Conservation (phyloP, 345 rosid genomes). For the Melastoma malabathricum region DNA sequence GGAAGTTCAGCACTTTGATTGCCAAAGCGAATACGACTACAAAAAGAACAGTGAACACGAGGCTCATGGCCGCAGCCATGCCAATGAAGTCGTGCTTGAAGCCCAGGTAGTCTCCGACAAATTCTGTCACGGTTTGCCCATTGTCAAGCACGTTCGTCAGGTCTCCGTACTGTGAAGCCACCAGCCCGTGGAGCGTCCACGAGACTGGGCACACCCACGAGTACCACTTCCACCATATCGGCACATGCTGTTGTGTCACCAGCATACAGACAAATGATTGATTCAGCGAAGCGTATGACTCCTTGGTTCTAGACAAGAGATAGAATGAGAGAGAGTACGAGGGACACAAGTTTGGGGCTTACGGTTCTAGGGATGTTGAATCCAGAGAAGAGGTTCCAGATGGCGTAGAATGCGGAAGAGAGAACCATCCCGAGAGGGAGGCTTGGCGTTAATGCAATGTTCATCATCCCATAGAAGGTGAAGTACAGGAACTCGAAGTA, state of each 20-base stretch:
- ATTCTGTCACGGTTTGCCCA: conserved; percentile 9
- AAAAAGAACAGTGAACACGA: conserved; percentile 17
- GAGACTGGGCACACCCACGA: conserved; percentile 28
- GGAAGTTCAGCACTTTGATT: conserved; percentile 22
- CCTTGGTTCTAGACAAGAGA: no score
- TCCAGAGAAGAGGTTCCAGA: conserved; percentile 39
- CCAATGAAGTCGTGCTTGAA: conserved; percentile 23
- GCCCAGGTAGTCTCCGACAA: conserved; percentile 11
- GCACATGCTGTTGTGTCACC: conserved; percentile 17
- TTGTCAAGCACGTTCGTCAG: conserved; percentile 1
- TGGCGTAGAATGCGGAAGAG: conserved; percentile 17
- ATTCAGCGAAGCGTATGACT: not conserved
- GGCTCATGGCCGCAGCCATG: conserved; percentile 15
- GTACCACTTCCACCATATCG: conserved; percentile 43
- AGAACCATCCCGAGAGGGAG: conserved; percentile 21
- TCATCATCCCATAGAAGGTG: conserved; percentile 40
- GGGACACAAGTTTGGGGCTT: no score
- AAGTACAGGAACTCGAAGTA: conserved; percentile 34
- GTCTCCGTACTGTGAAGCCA: conserved; percentile 28
- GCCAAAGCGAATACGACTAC: conserved; percentile 14
- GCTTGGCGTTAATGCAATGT: conserved; percentile 29
- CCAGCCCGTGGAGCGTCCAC: conserved; percentile 29
- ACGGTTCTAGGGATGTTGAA: conserved; percentile 27
- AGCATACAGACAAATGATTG: not conserved
- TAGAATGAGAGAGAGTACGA: no score